These are phyloP conservation scores for Ogataea corticis DNA, from an alignment of 805 yeast species.

Conservation along the genomic window DNA sequence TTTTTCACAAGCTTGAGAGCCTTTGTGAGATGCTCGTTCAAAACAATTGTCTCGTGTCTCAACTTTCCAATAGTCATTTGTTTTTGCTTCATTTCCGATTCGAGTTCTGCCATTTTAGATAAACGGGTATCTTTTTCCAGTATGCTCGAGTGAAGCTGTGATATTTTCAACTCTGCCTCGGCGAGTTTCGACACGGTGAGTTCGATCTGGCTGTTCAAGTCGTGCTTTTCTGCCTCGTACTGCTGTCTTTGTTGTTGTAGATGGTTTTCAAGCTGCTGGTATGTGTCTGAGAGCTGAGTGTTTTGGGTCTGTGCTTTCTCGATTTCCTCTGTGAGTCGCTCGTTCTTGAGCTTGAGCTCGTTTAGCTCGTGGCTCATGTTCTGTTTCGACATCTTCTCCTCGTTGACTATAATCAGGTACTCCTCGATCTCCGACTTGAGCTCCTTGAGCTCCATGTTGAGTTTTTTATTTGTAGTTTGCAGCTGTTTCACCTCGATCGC, in stretches of 20 bases:
- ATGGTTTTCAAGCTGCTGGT: constrained; percentile 14
- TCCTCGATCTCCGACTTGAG: constrained; percentile 39
- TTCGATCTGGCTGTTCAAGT: constrained; percentile 25
- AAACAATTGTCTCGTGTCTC: constrained; percentile 89
- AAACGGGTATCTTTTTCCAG: constrained; percentile 24
- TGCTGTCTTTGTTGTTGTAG: constrained; percentile 10
- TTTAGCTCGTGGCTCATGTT: constrained; percentile 45
- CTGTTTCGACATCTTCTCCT: constrained; percentile 44
- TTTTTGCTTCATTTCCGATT: constrained; percentile 63
- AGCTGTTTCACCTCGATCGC: constrained; percentile 43
- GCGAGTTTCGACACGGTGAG: constrained; percentile 20
- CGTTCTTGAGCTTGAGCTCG: constrained; percentile 32
- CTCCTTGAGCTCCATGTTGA: constrained; percentile 37
- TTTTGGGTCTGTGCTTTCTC: constrained; percentile 29
- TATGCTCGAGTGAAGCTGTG: constrained; percentile 8
- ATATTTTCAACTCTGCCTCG: constrained; percentile 23
- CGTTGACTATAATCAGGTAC: constrained; percentile 37
- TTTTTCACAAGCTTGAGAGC: constrained; percentile 82
- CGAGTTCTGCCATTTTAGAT: constrained; percentile 39
- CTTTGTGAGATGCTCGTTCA: constrained; percentile 94
- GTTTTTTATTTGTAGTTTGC: constrained; percentile 40
- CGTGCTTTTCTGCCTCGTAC: constrained; percentile 28
- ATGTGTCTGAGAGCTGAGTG: constrained; percentile 24
- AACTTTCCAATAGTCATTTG: constrained; percentile 83
- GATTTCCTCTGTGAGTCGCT: constrained; percentile 26